These are phyloP conservation scores for Chlamydomonas incerta DNA, from an alignment of 139 green algal genomes.

Conservation along the genomic window DNA sequence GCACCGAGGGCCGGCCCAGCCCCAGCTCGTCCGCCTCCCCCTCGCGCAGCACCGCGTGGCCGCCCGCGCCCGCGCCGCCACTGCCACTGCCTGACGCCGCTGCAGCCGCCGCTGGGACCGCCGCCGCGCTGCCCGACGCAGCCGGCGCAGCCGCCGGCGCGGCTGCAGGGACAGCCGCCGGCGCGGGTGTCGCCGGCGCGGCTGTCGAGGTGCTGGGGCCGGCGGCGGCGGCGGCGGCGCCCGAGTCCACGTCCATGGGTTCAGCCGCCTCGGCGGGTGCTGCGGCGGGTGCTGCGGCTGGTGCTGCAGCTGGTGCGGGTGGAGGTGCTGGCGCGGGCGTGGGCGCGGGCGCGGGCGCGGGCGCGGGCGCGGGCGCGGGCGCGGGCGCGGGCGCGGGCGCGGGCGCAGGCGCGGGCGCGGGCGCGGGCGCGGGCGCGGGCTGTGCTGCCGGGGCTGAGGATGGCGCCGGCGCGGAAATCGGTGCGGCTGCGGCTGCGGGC, in stretches of 20 bases:
- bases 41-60: background rate
- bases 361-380: background rate
- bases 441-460: no score
- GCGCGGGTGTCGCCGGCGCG: background rate
- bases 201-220: background rate
- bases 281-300: background rate
- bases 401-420: background rate
- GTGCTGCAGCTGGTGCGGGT: background rate
- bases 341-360: background rate
- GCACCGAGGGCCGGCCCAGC: conserved; percentile 8
- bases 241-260: background rate
- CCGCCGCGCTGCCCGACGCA: no score
- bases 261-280: background rate
- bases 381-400: background rate
- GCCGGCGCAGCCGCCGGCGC: no score
- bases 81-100: background rate
- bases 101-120: background rate
- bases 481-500: no score
- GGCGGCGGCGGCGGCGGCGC: background rate
- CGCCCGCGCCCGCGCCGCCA: background rate
- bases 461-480: no score
- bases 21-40: conserved; percentile 16
- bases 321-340: background rate
- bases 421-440: no score
- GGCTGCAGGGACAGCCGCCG: no score